Evolutionary conservation across 2,329 filamentous ascomycete species (phyloP).

Genomic region (Alternaria triticina): DNA sequence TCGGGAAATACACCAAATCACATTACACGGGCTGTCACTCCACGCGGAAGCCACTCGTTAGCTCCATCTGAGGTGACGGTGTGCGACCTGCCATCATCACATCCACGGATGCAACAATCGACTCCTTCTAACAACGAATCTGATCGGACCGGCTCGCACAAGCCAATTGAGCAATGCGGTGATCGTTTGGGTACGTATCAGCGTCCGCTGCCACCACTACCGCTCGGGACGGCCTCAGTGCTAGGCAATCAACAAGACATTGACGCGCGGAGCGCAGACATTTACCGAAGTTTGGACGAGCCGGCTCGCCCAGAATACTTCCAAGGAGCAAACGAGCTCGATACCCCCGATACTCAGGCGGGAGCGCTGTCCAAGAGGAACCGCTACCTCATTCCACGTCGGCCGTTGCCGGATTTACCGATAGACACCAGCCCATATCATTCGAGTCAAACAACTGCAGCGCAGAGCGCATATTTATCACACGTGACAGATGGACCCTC

Average conservation of each 20-base stretch:
- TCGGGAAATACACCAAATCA: constrained; percentile 13
- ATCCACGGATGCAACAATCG: constrained; percentile 21
- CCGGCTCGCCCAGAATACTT: not conserved
- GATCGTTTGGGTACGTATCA: not conserved
- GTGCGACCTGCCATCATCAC: constrained; percentile 24
- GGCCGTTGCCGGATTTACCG: not conserved
- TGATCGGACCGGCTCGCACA: not conserved
- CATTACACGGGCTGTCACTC: constrained; percentile 18
- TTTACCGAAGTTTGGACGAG: not conserved
- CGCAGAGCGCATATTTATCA: not conserved
- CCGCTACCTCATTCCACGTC: not conserved
- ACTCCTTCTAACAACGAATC: not conserved
- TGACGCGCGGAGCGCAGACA: not conserved
- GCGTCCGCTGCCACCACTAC: constrained; percentile 20
- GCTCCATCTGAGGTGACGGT: not conserved
- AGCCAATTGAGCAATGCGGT: not conserved
- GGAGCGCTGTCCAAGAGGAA: not conserved
- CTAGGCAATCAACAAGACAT: not conserved
- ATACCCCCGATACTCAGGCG: not conserved
- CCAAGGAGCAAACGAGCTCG: not conserved
- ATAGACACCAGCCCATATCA: not conserved
- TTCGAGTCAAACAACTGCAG: not conserved
- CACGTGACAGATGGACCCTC: not conserved
- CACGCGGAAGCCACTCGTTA: constrained; percentile 21
- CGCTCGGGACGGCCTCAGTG: constrained; percentile 6